Evolutionary conservation across 352 stramenopile species (phyloP).

Genomic region (Phytophthora nicotianae): DNA sequence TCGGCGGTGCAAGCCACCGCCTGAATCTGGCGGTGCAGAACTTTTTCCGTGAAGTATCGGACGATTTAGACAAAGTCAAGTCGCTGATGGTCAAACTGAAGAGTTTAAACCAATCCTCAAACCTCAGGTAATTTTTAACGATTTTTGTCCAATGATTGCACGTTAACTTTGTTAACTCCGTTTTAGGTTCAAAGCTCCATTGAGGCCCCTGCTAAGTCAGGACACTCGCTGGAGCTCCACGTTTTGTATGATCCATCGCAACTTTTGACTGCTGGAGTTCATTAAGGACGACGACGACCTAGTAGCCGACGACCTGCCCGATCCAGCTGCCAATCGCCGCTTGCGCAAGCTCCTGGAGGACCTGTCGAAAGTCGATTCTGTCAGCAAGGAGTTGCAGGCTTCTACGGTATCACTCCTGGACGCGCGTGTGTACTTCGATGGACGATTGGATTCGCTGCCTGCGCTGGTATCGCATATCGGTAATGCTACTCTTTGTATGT

Average conservation of each 20-base stretch:
- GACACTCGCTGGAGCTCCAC: not conserved
- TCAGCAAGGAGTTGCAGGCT: too few relatives aligned
- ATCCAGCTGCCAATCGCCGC: too few relatives aligned
- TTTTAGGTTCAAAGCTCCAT: not conserved
- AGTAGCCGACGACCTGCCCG: not conserved
- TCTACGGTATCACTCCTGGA: too few relatives aligned
- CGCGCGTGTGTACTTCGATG: too few relatives aligned
- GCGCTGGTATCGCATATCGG: too few relatives aligned
- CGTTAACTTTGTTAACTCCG: too few relatives aligned
- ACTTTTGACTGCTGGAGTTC: not conserved
- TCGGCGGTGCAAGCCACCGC: too few relatives aligned
- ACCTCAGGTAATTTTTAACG: slow-evolving; percentile 1
- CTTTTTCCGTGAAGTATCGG: not conserved
- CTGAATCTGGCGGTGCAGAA: not conserved
- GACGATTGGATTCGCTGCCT: too few relatives aligned
- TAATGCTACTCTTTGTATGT: too few relatives aligned
- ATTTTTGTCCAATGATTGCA: too few relatives aligned
- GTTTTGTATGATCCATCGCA: not conserved
- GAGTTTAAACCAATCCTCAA: not conserved
- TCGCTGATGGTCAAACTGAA: slow-evolving; percentile 1
- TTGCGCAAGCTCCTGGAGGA: not conserved
- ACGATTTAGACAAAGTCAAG: too few relatives aligned
- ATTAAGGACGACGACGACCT: not conserved
- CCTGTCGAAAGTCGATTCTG: too few relatives aligned
- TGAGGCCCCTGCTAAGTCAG: not conserved